Conservation (phyloP, 164 flowering plant species). For the Annona squamosa region DNA sequence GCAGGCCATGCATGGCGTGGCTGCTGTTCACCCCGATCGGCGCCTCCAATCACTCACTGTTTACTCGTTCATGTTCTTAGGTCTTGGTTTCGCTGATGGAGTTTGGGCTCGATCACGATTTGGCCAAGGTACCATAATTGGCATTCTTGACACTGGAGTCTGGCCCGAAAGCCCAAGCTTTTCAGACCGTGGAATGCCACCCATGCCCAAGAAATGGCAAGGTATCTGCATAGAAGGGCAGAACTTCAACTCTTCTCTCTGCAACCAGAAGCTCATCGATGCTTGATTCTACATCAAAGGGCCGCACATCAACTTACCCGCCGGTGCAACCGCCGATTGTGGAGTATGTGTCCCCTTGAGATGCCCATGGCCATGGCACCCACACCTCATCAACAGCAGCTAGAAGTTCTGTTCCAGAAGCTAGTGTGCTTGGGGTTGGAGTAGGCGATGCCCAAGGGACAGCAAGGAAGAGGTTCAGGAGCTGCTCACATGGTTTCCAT, state of each 20-base stretch:
- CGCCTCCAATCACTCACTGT: slow-evolving; percentile 53
- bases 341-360: slow-evolving; percentile 72
- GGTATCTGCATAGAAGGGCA: slow-evolving; percentile 27
- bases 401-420: slow-evolving; percentile 53
- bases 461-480: too few species aligned
- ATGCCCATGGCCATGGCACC: slow-evolving; percentile 81
- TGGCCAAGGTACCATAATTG: slow-evolving; percentile 65
- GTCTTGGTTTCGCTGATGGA: slow-evolving; percentile 25
- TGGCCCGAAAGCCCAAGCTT: slow-evolving; percentile 98
- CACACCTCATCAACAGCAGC: slow-evolving; percentile 89
- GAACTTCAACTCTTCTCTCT: slow-evolving; percentile 2
- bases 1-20: slow-evolving; percentile 36
- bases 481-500: too few species aligned
- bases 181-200: slow-evolving; percentile 52
- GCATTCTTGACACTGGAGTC: slow-evolving; percentile 83
- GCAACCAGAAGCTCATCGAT: slow-evolving; percentile 15
- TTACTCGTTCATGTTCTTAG: slow-evolving; percentile 70
- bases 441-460: slow-evolving; percentile 76
- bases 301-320: slow-evolving; percentile 25
- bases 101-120: slow-evolving; percentile 35
- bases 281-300: slow-evolving; percentile 10
- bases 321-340: slow-evolving; percentile 5
- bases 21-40: slow-evolving; percentile 53
- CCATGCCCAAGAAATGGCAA: slow-evolving; percentile 61
- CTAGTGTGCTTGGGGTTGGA: slow-evolving; percentile 66